Evolutionary conservation across 352 stramenopile species (phyloP).

Genomic region (Pythium insidiosum): DNA sequence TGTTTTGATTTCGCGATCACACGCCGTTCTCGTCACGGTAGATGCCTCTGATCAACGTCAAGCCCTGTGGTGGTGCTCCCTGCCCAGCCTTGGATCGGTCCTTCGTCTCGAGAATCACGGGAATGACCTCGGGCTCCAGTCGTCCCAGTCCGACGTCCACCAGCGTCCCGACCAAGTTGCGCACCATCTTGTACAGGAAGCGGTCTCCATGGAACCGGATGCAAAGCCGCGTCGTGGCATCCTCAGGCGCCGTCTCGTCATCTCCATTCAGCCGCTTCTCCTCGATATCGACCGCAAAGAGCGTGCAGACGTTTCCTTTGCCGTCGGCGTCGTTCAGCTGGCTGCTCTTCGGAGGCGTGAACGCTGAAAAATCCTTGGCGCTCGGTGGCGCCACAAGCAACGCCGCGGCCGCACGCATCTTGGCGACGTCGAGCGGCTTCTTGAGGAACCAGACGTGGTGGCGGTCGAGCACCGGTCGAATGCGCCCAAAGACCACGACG

Average conservation of each 20-base stretch:
- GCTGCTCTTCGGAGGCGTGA: conserved; percentile 43
- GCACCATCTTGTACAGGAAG: conserved; percentile 85
- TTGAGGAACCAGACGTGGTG: conserved; percentile 51
- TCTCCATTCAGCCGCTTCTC: conserved; percentile 19
- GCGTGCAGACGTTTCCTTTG: conserved; percentile 42
- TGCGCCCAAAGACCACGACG: conserved; percentile 28
- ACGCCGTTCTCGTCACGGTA: too few relatives aligned
- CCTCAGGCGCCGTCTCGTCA: conserved; percentile 12
- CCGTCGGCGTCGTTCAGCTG: conserved; percentile 17
- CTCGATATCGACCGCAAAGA: conserved; percentile 30
- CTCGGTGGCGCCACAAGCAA: conserved; percentile 19
- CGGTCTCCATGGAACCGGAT: conserved; percentile 58
- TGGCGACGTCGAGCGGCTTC: conserved; percentile 38
- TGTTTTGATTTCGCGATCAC: too few relatives aligned
- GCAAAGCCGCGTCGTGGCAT: conserved; percentile 20
- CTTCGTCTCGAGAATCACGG: conserved; percentile 35
- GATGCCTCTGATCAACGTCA: conserved; percentile 55
- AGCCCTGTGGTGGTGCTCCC: conserved; percentile 54
- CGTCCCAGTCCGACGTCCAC: conserved; percentile 63
- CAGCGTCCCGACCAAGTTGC: conserved; percentile 71
- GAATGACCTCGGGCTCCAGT: conserved; percentile 28
- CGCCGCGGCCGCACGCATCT: conserved; percentile 36
- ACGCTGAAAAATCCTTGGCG: conserved; percentile 58
- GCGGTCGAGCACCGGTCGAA: conserved; percentile 43
- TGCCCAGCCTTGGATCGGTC: conserved; percentile 47